Evolutionary conservation across 306 rosid genomes (phyloP).

Genomic region (Cicer chorassanicum): DNA sequence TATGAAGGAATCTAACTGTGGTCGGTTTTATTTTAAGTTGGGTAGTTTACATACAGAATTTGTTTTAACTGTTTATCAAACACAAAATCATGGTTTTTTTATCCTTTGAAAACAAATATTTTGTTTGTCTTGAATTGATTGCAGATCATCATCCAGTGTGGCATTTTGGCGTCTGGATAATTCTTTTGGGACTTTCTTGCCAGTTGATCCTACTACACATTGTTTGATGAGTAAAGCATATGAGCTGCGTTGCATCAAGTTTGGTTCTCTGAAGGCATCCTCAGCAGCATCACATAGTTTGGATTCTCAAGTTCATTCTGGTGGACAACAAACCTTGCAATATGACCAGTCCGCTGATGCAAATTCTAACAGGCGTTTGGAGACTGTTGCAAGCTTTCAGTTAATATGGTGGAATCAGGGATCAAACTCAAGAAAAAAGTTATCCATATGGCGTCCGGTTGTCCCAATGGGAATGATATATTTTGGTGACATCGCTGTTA

Average conservation of each 20-base stretch:
- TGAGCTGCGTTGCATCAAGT: constrained; percentile 74
- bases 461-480: constrained; percentile 82
- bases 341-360: constrained; percentile 53
- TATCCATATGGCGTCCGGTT: constrained; percentile 95
- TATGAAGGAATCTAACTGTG: constrained; percentile 24
- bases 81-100: constrained; percentile 27
- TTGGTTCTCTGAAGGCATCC: constrained; percentile 66
- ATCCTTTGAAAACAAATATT: background rate
- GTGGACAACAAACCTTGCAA: constrained; percentile 48
- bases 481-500: constrained; percentile 89
- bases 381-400: constrained; percentile 83
- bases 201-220: constrained; percentile 66
- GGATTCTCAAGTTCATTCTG: constrained; percentile 52
- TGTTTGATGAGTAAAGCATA: constrained; percentile 65
- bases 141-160: constrained; percentile 63
- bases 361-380: constrained; percentile 66
- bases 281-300: constrained; percentile 44
- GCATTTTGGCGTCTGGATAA: constrained; percentile 94
- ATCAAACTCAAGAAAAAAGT: constrained; percentile 66
- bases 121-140: constrained; percentile 41
- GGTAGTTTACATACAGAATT: constrained; percentile 18
- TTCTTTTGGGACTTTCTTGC: constrained; percentile 90
- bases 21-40: constrained; percentile 27
- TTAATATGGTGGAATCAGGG: constrained; percentile 96
- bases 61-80: constrained; percentile 31